Evolutionary conservation across 225 moss, liverwort and hornwort species (phyloP).

Genomic region (Physcomitrium patens): DNA sequence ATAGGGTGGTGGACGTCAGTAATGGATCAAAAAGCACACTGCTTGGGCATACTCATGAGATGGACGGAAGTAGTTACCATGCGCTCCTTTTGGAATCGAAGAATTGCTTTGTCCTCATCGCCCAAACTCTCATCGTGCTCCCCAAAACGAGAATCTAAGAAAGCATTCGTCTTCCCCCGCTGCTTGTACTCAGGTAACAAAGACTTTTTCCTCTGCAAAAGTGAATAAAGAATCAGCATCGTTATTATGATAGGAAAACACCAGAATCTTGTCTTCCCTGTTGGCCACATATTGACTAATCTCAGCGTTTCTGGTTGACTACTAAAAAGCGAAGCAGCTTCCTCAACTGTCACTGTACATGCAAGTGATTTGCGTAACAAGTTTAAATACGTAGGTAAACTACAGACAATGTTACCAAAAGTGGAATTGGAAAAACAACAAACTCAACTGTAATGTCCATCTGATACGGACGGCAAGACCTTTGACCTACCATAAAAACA

Average conservation of each 20-base stretch:
- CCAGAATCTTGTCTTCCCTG: not conserved
- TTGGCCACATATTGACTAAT: not conserved
- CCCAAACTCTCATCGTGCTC: slow-evolving; percentile 82
- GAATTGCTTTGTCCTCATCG: slow-evolving; percentile 89
- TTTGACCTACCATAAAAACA: not conserved
- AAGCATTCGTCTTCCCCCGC: slow-evolving; percentile 83
- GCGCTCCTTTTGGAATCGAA: slow-evolving; percentile 95
- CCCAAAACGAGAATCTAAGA: slow-evolving; percentile 94
- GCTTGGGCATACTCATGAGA: not conserved
- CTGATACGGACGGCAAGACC: not conserved
- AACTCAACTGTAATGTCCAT: not conserved
- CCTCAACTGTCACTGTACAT: not conserved
- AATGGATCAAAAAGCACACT: slow-evolving; percentile 3
- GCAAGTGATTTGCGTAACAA: not conserved
- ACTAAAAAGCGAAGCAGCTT: not conserved
- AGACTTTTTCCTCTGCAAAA: slow-evolving; percentile 84
- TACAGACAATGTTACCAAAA: not conserved
- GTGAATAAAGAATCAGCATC: not conserved
- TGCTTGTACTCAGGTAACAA: slow-evolving; percentile 90
- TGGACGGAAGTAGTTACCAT: slow-evolving; percentile 55
- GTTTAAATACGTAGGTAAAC: not conserved
- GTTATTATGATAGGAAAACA: not conserved
- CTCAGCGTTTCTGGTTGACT: not conserved
- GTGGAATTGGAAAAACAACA: not conserved
- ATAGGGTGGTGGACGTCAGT: not conserved